phyloP scores from a whole-genome alignment of 768 basidiomycete species.

The Fibroporia radiculosa region DNA sequence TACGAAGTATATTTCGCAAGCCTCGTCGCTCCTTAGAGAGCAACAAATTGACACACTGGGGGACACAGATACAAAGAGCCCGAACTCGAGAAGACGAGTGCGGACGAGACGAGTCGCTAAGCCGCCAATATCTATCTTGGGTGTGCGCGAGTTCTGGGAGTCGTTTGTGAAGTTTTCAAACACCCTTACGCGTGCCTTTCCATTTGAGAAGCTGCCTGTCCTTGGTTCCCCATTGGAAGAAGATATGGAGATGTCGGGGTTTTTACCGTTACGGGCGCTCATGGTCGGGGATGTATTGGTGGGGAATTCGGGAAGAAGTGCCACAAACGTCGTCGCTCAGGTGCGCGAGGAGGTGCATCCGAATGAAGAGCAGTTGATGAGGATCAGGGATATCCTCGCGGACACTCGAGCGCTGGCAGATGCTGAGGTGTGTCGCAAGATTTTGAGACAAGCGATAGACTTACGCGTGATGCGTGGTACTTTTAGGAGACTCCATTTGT shows the following conservation, averaged over 20 bases:
- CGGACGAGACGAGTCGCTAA: constrained; percentile 24
- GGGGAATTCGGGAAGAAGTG: background rate
- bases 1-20: constrained; percentile 48
- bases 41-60: background rate
- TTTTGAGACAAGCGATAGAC: constrained; percentile 1
- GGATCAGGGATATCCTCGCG: constrained; percentile 75
- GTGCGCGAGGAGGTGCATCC: constrained; percentile 56
- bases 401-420: constrained; percentile 59
- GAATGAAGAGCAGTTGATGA: constrained; percentile 93
- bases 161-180: constrained; percentile 61
- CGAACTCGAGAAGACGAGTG: constrained; percentile 22
- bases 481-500: constrained; percentile 19
- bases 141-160: constrained; percentile 57
- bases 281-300: constrained; percentile 32
- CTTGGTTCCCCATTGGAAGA: constrained; percentile 71
- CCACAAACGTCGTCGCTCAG: background rate
- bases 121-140: constrained; percentile 29
- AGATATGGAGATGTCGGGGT: constrained; percentile 84
- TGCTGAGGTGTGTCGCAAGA: constrained; percentile 41
- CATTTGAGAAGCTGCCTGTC: constrained; percentile 47
- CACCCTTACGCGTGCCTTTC: constrained; percentile 60
- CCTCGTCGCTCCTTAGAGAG: constrained; percentile 7
- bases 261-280: constrained; percentile 67
- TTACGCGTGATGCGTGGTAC: too few relatives aligned
- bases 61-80: constrained; percentile 2